Base-by-base conservation (phyloP, 2,329 filamentous ascomycete genomes). In the Exophiala phaeomuriformis region DNA sequence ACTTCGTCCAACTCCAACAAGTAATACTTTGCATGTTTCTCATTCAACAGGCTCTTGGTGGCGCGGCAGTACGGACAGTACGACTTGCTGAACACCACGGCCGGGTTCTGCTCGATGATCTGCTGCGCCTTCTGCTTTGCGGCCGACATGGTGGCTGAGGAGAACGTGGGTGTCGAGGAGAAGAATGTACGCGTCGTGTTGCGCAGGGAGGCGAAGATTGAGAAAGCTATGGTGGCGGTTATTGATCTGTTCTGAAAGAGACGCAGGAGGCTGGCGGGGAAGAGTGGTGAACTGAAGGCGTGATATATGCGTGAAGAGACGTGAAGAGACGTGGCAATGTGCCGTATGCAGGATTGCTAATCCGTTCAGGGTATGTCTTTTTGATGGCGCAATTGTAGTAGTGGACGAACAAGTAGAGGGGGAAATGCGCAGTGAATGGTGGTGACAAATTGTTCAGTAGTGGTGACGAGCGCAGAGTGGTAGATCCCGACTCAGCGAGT, bases 31-130 rank as follows among this genome's bases (percentile, higher is more conserved):
- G 87, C 88, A 61, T 83, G 82, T 54, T 83, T 64, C 53, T 82
- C 76, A 66, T 77, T 80, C 64, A 98, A 77, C 47, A 88, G 77
- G 53, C 77, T 67, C 83, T 97, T 97, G 64, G 85, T 83, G 56
- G 83, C 77, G 54, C 74, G 78, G 80, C 91, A 97, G 81, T 95
- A 94, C 8, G 90, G 90, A 81, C 93, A 98, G 77, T 89, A 95
- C 10, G 85, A 88, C 78, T 98, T 98, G 74, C 86, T 90, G 80
- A 98, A 98, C 69, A 98, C 88, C 65, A 93, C 87, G 71, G 95
- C 90, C 65, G 82, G 75, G 75, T 95, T 93, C 68, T 90, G 84
- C 72, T 93, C 82, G 71, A 97, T 95, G 75, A 96, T 84, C 67
- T 77, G 72, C 72, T 95, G 83, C 58, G 87, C 88, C 74, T 94